Evolutionary conservation across 116 monocot genomes (phyloP).

Genomic region (Papilionanthe hybrid): DNA sequence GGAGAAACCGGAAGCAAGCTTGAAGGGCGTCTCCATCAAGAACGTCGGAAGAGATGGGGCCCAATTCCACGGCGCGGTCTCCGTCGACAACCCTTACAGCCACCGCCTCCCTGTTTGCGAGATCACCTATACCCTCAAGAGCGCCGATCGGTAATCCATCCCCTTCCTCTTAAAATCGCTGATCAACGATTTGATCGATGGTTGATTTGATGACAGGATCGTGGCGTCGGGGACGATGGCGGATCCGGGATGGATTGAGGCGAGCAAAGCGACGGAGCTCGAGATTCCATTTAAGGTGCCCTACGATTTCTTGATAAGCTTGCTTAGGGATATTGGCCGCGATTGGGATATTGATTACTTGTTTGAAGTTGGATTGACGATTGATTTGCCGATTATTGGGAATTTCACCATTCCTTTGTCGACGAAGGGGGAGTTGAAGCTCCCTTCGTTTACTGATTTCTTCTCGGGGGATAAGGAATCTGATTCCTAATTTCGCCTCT

Average conservation of each 20-base stretch:
- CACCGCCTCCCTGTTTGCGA: constrained; percentile 48
- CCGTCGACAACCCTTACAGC: constrained; percentile 50
- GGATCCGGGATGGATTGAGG: constrained; percentile 80
- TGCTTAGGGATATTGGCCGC: constrained; percentile 66
- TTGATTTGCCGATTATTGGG: constrained; percentile 81
- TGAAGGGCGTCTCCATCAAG: constrained; percentile 35
- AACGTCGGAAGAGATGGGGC: constrained; percentile 27
- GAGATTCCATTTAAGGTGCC: constrained; percentile 79
- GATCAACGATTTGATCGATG: background rate
- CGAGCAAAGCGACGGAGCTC: constrained; percentile 45
- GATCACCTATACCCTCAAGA: constrained; percentile 45
- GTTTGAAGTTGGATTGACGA: constrained; percentile 53
- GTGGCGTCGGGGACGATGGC: constrained; percentile 69
- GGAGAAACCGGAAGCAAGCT: constrained; percentile 49
- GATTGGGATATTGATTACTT: constrained; percentile 95
- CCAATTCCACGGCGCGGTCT: constrained; percentile 26
- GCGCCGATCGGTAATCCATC: constrained; percentile 30
- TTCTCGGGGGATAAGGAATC: constrained; percentile 21
- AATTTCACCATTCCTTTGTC: constrained; percentile 77
- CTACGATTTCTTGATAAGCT: constrained; percentile 66
- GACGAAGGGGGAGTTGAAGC: constrained; percentile 72
- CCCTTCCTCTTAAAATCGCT: background rate
- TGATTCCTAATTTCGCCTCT: background rate
- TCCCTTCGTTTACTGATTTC: constrained; percentile 65
- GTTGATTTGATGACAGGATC: constrained; percentile 25